A percentile compares a stretch with the other conserved stretches of the same genome.
These are phyloP conservation scores for Paramecium primaurelia DNA, from an alignment of 73 alveolate genomes.

Conservation along the genomic window DNA sequence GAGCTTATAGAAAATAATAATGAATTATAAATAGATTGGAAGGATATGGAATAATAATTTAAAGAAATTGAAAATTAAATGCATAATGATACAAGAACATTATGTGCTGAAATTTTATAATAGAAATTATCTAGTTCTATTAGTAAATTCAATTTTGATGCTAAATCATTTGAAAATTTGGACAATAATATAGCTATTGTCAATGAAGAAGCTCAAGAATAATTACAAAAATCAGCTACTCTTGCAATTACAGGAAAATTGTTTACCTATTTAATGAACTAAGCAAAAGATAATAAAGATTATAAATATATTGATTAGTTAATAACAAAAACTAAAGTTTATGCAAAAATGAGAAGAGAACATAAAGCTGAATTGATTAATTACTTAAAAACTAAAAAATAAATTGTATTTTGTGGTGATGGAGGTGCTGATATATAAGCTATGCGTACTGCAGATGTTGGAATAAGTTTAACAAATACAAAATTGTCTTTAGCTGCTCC, in stretches of 20 bases:
- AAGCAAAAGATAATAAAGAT: background rate
- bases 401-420: slow-evolving; percentile 30
- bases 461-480: background rate
- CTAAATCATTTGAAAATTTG: background rate
- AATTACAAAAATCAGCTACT: background rate
- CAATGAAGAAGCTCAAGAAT: background rate
- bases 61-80: background rate
- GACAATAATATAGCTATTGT: background rate
- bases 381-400: background rate
- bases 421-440: slow-evolving; percentile 41
- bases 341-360: slow-evolving; percentile 13
- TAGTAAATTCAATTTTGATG: slow-evolving; percentile 1
- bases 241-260: background rate
- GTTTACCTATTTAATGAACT: background rate
- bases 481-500: slow-evolving; percentile 33
- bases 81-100: background rate
- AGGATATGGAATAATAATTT: background rate
- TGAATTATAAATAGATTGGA: background rate
- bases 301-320: background rate
- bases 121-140: background rate
- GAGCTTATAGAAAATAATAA: background rate
- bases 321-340: background rate
- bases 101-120: background rate
- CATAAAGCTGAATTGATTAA: background rate
- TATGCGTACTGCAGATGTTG: slow-evolving; percentile 28